Evolutionary conservation across 2,329 filamentous ascomycete genomes (phyloP), one percentile per base, ranked within the genome.

Genomic region (Neonectria faginata): DNA sequence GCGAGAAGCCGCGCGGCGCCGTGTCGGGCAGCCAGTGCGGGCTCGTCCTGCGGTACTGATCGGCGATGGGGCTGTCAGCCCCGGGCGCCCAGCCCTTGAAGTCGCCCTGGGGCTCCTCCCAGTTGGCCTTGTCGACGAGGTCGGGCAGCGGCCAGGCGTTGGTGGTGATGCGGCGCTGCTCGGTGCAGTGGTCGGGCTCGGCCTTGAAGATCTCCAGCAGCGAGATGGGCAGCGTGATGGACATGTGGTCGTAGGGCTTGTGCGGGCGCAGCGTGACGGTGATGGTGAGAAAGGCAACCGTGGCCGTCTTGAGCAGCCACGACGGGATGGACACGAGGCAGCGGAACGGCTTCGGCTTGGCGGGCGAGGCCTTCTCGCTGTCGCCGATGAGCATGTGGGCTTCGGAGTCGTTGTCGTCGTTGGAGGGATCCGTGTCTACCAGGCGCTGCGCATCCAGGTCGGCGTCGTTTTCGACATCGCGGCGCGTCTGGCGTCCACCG

Each of bases 71-170:
- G 50, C 73, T 77, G 50, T 70, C 60, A 2, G 39, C 14, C 4
- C 71, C 67, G 5, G 77, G 76, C 0, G 75, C 75, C 77, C 77
- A 79, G 8, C 77, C 77, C 63, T 73, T 79, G 61, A 75, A 78
- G 18, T 76, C 60, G 1, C 74, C 76, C 1, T 65, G 52, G 2
- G 75, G 66, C 5, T 69, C 29, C 25, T 74, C 72, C 75, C 76
- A 79, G 7, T 36, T 60, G 5, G 48, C 33, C 14, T 67, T 68
- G n/a, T 67, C 56, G 20, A 78, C 52, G 2, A 79, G 67, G 2
- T 74, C 65, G 1, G 76, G 76, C n/a, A 79, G 66, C 0, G 77
- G 76, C 69, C 76, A 78, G 4, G 66, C 58, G 39, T 73, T 77
- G 5, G 67, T 41, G 16, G 69, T 54, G 7, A 76, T 64, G 18